A percentile compares a stretch with the other conserved stretches of the same genome.
Evolutionary conservation across 352 stramenopile genomes (phyloP).

Genomic region (Peronospora tabacina): DNA sequence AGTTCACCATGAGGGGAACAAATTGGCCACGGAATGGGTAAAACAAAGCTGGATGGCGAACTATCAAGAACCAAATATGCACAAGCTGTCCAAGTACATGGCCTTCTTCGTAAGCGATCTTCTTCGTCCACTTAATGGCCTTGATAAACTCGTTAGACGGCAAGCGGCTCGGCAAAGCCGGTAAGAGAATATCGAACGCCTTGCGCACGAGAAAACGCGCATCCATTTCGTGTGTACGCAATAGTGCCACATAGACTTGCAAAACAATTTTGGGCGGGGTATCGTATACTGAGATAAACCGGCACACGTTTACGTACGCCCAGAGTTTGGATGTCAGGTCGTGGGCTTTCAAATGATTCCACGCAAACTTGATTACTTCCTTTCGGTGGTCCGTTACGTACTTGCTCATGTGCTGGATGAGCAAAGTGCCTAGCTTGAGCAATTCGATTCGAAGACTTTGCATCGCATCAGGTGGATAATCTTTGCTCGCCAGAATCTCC

Average conservation of each 20-base stretch:
- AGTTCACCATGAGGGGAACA: constrained; percentile 94
- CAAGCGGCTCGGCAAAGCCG: constrained; percentile 86
- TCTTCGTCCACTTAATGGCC: constrained; percentile 95
- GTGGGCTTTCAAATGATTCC: constrained; percentile 93
- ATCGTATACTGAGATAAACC: constrained; percentile 94
- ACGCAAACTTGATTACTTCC: constrained; percentile 98
- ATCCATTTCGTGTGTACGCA: constrained; percentile 92
- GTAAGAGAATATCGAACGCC: constrained; percentile 94
- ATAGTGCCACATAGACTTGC: constrained; percentile 93
- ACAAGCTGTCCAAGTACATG: constrained; percentile 93
- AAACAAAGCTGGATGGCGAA: constrained; percentile 91
- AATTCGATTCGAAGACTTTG: constrained; percentile 86
- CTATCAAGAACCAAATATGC: constrained; percentile 97
- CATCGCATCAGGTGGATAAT: constrained; percentile 57
- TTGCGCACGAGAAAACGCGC: constrained; percentile 90
- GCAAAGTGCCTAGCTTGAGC: constrained; percentile 91
- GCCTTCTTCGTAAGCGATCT: constrained; percentile 96
- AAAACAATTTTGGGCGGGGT: constrained; percentile 95
- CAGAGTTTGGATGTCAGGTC: constrained; percentile 94
- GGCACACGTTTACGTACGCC: constrained; percentile 96
- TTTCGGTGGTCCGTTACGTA: constrained; percentile 91
- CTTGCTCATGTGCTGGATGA: constrained; percentile 93
- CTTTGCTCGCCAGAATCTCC: constrained; percentile 83
- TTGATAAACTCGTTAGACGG: constrained; percentile 91
- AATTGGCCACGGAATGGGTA: constrained; percentile 89